Conservation (phyloP, 2,329 filamentous ascomycete species). For the Diplodia mutila region DNA sequence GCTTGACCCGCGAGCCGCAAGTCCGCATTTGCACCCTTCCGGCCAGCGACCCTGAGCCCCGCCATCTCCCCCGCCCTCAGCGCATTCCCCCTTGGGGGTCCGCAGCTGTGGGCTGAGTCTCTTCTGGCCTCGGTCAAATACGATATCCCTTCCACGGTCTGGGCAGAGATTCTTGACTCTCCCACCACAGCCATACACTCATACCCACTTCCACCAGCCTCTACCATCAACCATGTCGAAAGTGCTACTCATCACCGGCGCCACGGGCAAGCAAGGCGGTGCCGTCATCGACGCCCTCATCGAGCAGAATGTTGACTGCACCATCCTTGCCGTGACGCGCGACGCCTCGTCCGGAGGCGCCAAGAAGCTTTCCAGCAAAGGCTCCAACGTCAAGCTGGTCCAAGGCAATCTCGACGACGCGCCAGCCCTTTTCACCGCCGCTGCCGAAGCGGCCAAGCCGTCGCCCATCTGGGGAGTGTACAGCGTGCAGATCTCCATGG, state of each 20-base stretch:
- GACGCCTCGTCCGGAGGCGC: constrained; percentile 57
- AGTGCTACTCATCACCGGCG: constrained; percentile 49
- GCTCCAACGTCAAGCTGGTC: constrained; percentile 57
- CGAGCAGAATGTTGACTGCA: constrained; percentile 41
- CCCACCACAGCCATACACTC: background rate
- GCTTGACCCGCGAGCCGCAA: background rate
- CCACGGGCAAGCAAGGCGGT: constrained; percentile 53
- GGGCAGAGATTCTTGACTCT: background rate
- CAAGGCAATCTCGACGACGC: constrained; percentile 61
- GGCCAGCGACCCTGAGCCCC: background rate
- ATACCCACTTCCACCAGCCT: background rate
- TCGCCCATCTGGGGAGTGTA: constrained; percentile 63
- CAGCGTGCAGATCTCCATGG: constrained; percentile 60
- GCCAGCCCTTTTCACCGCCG: constrained; percentile 54
- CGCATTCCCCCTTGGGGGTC: background rate
- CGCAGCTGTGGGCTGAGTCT: too few relatives aligned
- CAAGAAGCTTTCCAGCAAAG: constrained; percentile 51
- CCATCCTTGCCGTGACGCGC: constrained; percentile 65
- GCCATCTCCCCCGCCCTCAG: background rate
- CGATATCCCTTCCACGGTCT: background rate
- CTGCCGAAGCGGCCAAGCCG: constrained; percentile 38
- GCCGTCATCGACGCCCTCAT: constrained; percentile 49
- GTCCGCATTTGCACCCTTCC: background rate
- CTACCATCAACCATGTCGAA: constrained; percentile 37
- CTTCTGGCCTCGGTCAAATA: constrained; percentile 1